Evolutionary conservation across 257 asterid genomes (phyloP).

Genomic region (Nicotiana sylvestris): DNA sequence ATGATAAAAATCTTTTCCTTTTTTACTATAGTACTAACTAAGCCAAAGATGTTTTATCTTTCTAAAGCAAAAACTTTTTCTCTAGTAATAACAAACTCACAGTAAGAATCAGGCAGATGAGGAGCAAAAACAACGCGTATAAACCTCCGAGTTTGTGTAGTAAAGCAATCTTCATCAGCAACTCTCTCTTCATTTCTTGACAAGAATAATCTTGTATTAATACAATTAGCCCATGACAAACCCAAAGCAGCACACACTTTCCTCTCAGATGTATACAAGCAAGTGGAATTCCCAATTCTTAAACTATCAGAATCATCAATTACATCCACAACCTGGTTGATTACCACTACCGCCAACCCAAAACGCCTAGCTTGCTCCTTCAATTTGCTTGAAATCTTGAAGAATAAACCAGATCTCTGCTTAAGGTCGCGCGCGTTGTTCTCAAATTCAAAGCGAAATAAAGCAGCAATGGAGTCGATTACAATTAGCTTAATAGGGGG

Average conservation of each 20-base stretch:
- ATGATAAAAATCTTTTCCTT: too few species aligned
- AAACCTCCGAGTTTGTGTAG: conserved; percentile 51
- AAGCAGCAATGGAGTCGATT: conserved; percentile 79
- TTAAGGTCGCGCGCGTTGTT: conserved; percentile 60
- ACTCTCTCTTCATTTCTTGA: conserved; percentile 56
- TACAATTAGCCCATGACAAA: conserved; percentile 92
- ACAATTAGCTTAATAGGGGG: conserved; percentile 53
- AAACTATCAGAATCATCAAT: conserved; percentile 39
- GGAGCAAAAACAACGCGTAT: conserved; percentile 79
- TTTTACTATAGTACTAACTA: too few species aligned
- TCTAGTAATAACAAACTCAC: conserved; percentile 59
- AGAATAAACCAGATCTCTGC: conserved; percentile 59
- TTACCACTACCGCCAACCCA: conserved; percentile 74
- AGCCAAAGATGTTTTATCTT: neutral
- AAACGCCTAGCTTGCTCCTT: conserved; percentile 52
- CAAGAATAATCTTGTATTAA: conserved; percentile 72
- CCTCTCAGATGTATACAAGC: conserved; percentile 63
- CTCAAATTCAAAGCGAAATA: conserved; percentile 76
- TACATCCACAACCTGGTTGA: conserved; percentile 85
- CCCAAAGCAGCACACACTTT: conserved; percentile 78
- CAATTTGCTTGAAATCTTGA: conserved; percentile 65
- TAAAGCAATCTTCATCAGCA: conserved; percentile 17
- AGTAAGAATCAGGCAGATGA: conserved; percentile 66
- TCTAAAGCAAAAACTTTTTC: conserved; percentile 64
- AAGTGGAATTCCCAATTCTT: conserved; percentile 56